Evolutionary conservation across 768 basidiomycete genomes (phyloP), one percentile per base, ranked within the genome.

Genomic region (Tephrocybe rancida): DNA sequence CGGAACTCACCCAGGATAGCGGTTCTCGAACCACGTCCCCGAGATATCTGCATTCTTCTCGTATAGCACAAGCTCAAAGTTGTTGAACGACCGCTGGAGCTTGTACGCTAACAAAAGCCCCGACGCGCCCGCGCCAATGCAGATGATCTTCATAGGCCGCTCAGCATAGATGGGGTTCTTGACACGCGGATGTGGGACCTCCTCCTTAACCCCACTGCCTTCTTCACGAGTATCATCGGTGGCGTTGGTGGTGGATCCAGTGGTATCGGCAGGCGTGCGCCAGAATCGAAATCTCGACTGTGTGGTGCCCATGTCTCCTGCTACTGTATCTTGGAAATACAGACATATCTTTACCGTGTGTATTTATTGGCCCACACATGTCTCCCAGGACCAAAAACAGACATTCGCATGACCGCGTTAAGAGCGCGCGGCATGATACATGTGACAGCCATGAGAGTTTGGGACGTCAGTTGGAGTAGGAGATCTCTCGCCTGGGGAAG

Each of bases 71-170:
- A 72, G 61, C 7, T 70, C 62, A 42, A 67, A 70, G 27, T 70
- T 66, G 3, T 64, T 52, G 54, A 73, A 72, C 10, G 67, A 70
- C 10, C 70, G 66, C 51, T 73, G 72, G 3, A 73, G 58, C 48
- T 71, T 72, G 59, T 73, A 72, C 16, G 60, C 60, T 2, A 61
- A 45, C 10, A 58, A 38, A 14, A 73, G 63, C 11, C 69, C 70
- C n/a, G 72, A 73, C 13, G 70, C 70, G n/a, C 70, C 72, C 13
- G 69, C 70, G 9, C 72, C 70, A 16, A 72, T 62, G 51, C 69
- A 69, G 29, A 69, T 61, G 19, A 73, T 59, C 50, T 57, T 68
- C 54, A 71, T 51, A 29, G 49, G 64, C 8, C 67, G 54, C 44
- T 70, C 65, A 3, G 58, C 38, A 45, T 70, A 62, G 10, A 73